phyloP scores from a whole-genome alignment of 805 yeast genomes.

The Teunomyces gatunensis region DNA sequence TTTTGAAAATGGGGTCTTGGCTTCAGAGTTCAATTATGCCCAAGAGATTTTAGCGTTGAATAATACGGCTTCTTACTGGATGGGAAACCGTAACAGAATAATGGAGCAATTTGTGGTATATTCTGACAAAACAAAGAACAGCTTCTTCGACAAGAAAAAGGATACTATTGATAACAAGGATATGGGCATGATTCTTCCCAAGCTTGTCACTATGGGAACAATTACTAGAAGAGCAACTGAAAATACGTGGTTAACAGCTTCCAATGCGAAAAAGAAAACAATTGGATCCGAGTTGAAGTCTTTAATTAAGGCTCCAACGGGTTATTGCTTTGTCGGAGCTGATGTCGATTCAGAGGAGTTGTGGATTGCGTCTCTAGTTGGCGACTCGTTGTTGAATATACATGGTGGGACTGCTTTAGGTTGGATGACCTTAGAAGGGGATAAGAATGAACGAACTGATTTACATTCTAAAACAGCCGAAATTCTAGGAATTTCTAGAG shows the following conservation, averaged over 20 bases:
- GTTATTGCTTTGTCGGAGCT: constrained; percentile 93
- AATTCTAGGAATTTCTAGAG: constrained; percentile 83
- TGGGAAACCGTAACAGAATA: constrained; percentile 83
- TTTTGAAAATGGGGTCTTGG: constrained; percentile 71
- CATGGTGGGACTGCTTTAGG: constrained; percentile 98
- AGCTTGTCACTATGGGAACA: constrained; percentile 90
- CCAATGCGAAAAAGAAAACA: constrained; percentile 81
- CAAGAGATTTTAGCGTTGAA: constrained; percentile 75
- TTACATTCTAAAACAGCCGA: constrained; percentile 91
- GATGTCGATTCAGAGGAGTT: constrained; percentile 98
- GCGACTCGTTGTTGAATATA: constrained; percentile 82
- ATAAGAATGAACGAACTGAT: constrained; percentile 88
- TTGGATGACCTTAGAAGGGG: constrained; percentile 99
- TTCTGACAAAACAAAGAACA: constrained; percentile 21
- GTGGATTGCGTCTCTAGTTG: constrained; percentile 95
- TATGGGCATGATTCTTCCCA: constrained; percentile 79
- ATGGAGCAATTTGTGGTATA: constrained; percentile 82
- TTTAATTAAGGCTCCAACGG: constrained; percentile 79
- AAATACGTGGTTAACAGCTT: constrained; percentile 96
- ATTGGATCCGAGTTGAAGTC: constrained; percentile 94
- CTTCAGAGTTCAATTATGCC: constrained; percentile 72
- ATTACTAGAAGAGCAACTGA: constrained; percentile 95
- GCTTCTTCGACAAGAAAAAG: constrained; percentile 25
- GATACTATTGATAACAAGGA: constrained; percentile 22
- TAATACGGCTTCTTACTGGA: constrained; percentile 87